These are phyloP conservation scores for Eimeria falciformis DNA, from an alignment of 169 alveolate genomes.

Conservation along the genomic window DNA sequence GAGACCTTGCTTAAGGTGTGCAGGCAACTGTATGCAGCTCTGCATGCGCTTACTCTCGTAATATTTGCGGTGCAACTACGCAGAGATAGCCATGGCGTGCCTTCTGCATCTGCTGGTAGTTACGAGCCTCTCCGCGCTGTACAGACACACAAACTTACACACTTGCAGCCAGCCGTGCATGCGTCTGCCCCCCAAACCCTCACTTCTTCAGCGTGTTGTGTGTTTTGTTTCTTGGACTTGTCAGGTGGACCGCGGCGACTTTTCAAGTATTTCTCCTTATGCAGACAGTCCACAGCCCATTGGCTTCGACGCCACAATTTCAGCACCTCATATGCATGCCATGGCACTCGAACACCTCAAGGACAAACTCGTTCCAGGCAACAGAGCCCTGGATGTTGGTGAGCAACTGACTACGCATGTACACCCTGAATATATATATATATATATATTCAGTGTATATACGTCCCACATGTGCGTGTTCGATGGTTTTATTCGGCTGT, in stretches of 20 bases:
- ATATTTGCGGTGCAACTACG: too few relatives aligned
- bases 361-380: conserved; percentile 78
- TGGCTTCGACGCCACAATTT: conserved; percentile 85
- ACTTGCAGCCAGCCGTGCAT: too few relatives aligned
- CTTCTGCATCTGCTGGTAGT: too few relatives aligned
- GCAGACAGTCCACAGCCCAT: conserved; percentile 75
- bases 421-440: neutral
- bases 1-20: conserved; percentile 20
- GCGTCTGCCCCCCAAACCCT: neutral
- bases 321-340: conserved; percentile 94
- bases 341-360: conserved; percentile 83
- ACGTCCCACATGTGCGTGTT: neutral
- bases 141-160: too few relatives aligned
- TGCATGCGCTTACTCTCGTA: too few relatives aligned
- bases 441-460: too few relatives aligned
- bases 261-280: conserved; percentile 44
- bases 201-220: neutral
- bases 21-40: too few relatives aligned
- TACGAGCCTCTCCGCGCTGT: too few relatives aligned
- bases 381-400: conserved; percentile 85
- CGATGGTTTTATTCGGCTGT: neutral
- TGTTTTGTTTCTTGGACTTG: neutral
- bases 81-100: too few relatives aligned
- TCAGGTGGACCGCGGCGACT: conserved; percentile 76
- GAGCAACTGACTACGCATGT: neutral